phyloP scores from a whole-genome alignment of 2,329 filamentous ascomycete genomes.

The Neophaeococcomyces aloes region DNA sequence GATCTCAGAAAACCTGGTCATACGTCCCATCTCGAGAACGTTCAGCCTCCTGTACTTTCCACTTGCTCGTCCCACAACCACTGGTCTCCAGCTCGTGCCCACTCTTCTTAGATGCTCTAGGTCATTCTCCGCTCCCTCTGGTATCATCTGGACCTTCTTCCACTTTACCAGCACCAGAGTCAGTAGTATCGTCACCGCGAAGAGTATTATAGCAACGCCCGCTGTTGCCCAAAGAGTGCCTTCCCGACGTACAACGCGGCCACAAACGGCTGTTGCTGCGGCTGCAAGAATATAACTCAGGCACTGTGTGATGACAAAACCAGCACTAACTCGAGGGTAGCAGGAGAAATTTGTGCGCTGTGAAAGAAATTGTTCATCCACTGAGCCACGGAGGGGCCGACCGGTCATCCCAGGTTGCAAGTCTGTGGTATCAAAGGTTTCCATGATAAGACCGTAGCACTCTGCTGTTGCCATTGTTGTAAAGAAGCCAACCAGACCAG shows the following conservation, averaged over 20 bases:
- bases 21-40: constrained; percentile 56
- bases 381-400: constrained; percentile 31
- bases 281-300: constrained; percentile 61
- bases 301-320: constrained; percentile 59
- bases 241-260: constrained; percentile 53
- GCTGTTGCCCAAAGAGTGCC: constrained; percentile 59
- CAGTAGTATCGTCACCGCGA: constrained; percentile 54
- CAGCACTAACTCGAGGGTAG: constrained; percentile 62
- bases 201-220: constrained; percentile 56
- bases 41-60: constrained; percentile 60
- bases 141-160: constrained; percentile 58
- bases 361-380: constrained; percentile 33
- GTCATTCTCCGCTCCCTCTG: constrained; percentile 25
- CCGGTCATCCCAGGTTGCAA: constrained; percentile 61
- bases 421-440: constrained; percentile 71
- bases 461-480: constrained; percentile 65
- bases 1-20: constrained; percentile 66
- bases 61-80: constrained; percentile 61
- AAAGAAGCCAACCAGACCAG: constrained; percentile 57
- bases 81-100: constrained; percentile 47
- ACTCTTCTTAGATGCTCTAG: constrained; percentile 3
- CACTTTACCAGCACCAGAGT: constrained; percentile 54
- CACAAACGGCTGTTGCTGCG: constrained; percentile 56
- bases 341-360: constrained; percentile 62
- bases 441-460: constrained; percentile 68